phyloP scores from a whole-genome alignment of 345 rosid species.

The Boechera stricta region DNA sequence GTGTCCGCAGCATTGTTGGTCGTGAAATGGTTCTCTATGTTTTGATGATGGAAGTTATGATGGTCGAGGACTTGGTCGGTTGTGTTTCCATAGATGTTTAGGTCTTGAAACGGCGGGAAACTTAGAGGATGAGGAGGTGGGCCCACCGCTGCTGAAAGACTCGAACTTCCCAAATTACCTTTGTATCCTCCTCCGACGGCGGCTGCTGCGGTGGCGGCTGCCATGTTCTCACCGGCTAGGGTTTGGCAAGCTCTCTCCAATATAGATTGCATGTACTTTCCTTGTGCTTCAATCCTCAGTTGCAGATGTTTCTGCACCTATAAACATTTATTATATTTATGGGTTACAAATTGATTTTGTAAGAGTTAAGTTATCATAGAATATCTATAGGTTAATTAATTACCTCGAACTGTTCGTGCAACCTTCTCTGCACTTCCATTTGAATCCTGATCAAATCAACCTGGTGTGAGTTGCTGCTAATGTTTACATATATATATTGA shows the following conservation, averaged over 20 bases:
- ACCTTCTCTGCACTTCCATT: constrained; percentile 99
- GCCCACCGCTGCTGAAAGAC: constrained; percentile 51
- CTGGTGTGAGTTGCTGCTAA: constrained; percentile 53
- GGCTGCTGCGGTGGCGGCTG: constrained; percentile 48
- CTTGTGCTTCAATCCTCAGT: constrained; percentile 97
- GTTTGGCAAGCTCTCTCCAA: constrained; percentile 96
- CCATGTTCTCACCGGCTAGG: constrained; percentile 75
- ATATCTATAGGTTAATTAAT: constrained; percentile 13
- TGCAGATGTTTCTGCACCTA: constrained; percentile 98
- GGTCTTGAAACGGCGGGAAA: constrained; percentile 93
- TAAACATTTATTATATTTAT: not conserved
- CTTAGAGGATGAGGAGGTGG: constrained; percentile 54
- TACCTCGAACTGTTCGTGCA: constrained; percentile 99
- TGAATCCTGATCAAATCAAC: constrained; percentile 85
- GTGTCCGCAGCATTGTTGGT: constrained; percentile 50
- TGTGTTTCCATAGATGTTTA: constrained; percentile 77
- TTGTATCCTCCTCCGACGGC: constrained; percentile 51
- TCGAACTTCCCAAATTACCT: constrained; percentile 56
- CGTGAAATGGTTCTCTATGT: constrained; percentile 67
- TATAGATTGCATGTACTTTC: constrained; percentile 96
- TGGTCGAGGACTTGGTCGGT: constrained; percentile 61
- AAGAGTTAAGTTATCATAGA: not conserved
- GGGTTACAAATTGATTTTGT: not conserved
- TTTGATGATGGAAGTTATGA: constrained; percentile 57
- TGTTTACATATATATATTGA: not conserved